Percentiles rank a stretch among this genome's conserved stretches.
These are phyloP conservation scores for Arachnomyces sp. DNA, from an alignment of 2,329 filamentous ascomycete species.

Conservation along the genomic window DNA sequence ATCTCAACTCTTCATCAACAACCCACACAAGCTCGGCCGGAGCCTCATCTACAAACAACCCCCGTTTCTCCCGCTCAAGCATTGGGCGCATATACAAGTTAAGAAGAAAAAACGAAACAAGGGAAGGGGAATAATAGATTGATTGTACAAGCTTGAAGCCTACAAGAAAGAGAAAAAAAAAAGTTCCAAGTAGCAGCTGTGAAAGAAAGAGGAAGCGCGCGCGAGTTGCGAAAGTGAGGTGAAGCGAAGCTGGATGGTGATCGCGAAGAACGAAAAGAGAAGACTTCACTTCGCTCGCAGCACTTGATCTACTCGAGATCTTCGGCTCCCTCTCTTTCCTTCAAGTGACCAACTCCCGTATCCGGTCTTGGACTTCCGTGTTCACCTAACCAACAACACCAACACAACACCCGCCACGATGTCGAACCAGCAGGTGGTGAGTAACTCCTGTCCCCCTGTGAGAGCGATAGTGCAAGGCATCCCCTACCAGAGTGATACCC, in stretches of 20 bases:
- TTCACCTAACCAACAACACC: background rate
- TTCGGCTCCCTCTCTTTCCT: conserved; percentile 8
- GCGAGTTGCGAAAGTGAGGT: conserved; percentile 1
- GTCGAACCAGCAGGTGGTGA: conserved; percentile 43
- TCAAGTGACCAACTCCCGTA: background rate
- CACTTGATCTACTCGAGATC: background rate
- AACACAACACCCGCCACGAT: conserved; percentile 21
- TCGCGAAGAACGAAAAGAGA: conserved; percentile 4
- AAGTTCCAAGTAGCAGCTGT: too few species aligned
- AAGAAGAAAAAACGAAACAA: too few species aligned
- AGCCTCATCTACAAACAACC: background rate
- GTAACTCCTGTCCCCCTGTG: conserved; percentile 18
- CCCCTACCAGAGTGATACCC: background rate
- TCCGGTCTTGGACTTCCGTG: background rate
- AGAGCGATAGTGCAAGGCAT: conserved; percentile 19
- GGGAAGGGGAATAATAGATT: too few species aligned
- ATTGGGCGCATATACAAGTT: too few species aligned
- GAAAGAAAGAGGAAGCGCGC: too few species aligned
- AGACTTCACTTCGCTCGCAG: conserved; percentile 2
- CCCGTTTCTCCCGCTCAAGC: too few species aligned
- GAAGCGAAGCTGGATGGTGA: conserved; percentile 3
- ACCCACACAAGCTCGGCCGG: conserved; percentile 1
- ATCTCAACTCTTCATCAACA: conserved; percentile 14
- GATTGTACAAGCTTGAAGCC: too few species aligned
- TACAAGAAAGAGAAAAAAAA: too few species aligned